Conservation (phyloP, 345 rosid genomes). For the Physaria fendleri region DNA sequence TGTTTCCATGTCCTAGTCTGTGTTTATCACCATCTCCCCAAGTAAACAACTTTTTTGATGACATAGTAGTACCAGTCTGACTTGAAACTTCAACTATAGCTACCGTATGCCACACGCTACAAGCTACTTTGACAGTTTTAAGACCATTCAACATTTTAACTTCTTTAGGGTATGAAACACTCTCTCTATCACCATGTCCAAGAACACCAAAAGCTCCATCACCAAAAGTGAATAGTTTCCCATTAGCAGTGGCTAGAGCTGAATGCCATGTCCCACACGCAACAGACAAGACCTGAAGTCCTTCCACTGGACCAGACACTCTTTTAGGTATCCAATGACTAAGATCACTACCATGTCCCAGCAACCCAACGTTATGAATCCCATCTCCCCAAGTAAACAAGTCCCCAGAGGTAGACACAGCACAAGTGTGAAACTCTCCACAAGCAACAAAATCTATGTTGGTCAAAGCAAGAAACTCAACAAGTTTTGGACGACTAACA, state of each 20-base stretch:
- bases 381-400: conserved; percentile 95
- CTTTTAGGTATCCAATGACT: conserved; percentile 96
- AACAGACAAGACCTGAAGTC: conserved; percentile 76
- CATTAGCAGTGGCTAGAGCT: conserved; percentile 78
- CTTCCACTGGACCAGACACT: conserved; percentile 78
- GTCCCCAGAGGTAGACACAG: conserved; percentile 73
- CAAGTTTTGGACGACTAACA: conserved; percentile 67
- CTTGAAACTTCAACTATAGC: conserved; percentile 82
- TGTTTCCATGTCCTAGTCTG: conserved; percentile 87
- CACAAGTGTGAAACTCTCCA: conserved; percentile 86
- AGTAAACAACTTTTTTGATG: conserved; percentile 75
- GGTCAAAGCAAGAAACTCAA: conserved; percentile 69
- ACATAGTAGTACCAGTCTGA: conserved; percentile 45
- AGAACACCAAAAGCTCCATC: conserved; percentile 85
- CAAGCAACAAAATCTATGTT: conserved; percentile 75
- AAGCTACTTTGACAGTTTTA: conserved; percentile 79
- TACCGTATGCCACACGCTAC: conserved; percentile 96
- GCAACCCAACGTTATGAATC: conserved; percentile 64
- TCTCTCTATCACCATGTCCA: conserved; percentile 89
- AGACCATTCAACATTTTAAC: conserved; percentile 61
- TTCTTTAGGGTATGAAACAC: conserved; percentile 65
- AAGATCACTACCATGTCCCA: conserved; percentile 76
- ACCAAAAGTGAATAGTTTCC: conserved; percentile 85
- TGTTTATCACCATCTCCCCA: conserved; percentile 97
- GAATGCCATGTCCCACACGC: conserved; percentile 97